Conservation (phyloP, 257 asterid genomes). For the Prunella vulgaris region DNA sequence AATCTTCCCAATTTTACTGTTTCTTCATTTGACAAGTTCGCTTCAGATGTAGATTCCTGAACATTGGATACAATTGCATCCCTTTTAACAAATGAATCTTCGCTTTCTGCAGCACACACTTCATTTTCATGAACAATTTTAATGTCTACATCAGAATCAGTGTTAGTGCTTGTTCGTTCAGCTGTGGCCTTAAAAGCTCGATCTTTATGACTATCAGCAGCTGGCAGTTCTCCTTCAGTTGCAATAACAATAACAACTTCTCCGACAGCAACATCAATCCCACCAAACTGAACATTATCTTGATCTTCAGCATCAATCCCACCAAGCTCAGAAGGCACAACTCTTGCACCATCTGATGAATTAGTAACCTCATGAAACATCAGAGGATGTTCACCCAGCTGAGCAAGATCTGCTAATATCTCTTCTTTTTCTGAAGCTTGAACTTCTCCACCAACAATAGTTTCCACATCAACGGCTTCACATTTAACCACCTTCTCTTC, state of each 20-base stretch:
- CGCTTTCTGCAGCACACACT: slow-evolving; percentile 22
- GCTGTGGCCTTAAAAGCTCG: not conserved
- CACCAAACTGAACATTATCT: slow-evolving; percentile 5
- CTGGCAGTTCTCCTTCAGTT: slow-evolving; percentile 9
- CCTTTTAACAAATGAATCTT: too few species aligned
- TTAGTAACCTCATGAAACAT: not conserved
- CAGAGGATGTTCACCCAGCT: not conserved
- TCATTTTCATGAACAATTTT: slow-evolving; percentile 4
- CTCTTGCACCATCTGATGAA: not conserved
- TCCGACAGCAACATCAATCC: not conserved
- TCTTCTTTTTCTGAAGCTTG: slow-evolving; percentile 20
- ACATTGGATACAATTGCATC: slow-evolving; percentile 20
- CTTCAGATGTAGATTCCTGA: slow-evolving; percentile 28
- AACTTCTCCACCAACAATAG: slow-evolving; percentile 16
- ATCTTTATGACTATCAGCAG: not conserved
- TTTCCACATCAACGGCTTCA: slow-evolving; percentile 27
- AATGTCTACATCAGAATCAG: too few species aligned
- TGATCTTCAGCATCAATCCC: not conserved
- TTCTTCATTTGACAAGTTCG: slow-evolving; percentile 21
- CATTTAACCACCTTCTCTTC: not conserved
- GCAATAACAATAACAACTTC: slow-evolving; percentile 22
- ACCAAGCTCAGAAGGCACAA: slow-evolving; percentile 6
- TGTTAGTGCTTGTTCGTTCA: not conserved
- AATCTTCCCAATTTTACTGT: slow-evolving; percentile 22
- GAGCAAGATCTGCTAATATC: slow-evolving; percentile 15